Evolutionary conservation across 352 stramenopile genomes (phyloP).

Genomic region (Globisporangium lucens): DNA sequence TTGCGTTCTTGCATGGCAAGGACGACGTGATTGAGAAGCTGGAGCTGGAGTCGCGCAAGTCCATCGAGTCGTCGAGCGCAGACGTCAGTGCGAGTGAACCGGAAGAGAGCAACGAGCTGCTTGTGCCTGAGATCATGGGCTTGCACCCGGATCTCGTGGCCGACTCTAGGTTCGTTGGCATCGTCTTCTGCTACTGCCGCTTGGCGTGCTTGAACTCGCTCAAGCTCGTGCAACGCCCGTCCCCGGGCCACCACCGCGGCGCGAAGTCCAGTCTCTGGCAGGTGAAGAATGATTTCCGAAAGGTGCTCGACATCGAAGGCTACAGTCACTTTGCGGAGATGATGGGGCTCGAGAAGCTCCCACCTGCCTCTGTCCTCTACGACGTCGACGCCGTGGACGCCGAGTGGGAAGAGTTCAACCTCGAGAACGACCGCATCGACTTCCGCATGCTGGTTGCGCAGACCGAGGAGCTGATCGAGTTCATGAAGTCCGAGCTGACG

Average conservation of each 20-base stretch:
- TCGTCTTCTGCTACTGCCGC: slow-evolving; percentile 81
- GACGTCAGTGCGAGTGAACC: background rate
- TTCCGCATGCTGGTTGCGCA: slow-evolving; percentile 75
- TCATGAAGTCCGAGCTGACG: slow-evolving; percentile 61
- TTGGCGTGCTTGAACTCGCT: slow-evolving; percentile 81
- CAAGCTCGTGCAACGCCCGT: slow-evolving; percentile 65
- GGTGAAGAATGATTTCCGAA: slow-evolving; percentile 80
- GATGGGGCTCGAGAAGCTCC: slow-evolving; percentile 59
- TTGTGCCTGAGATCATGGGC: slow-evolving; percentile 73
- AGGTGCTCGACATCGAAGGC: slow-evolving; percentile 77
- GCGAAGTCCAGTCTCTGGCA: slow-evolving; percentile 77
- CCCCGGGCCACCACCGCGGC: slow-evolving; percentile 40
- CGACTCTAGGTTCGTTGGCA: slow-evolving; percentile 71
- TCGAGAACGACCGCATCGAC: slow-evolving; percentile 86
- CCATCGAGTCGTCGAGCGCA: slow-evolving; percentile 19
- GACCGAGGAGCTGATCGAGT: slow-evolving; percentile 54
- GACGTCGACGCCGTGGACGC: slow-evolving; percentile 50
- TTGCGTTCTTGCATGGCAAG: slow-evolving; percentile 69
- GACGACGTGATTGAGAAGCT: slow-evolving; percentile 72
- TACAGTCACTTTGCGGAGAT: slow-evolving; percentile 70
- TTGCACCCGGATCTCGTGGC: slow-evolving; percentile 70
- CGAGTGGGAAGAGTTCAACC: slow-evolving; percentile 85
- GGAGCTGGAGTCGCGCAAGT: slow-evolving; percentile 41
- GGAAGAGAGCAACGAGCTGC: slow-evolving; percentile 26
- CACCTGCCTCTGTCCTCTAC: slow-evolving; percentile 4